phyloP scores from a whole-genome alignment of 495 filamentous ascomycete species.

The Cenococcum geophilum region DNA sequence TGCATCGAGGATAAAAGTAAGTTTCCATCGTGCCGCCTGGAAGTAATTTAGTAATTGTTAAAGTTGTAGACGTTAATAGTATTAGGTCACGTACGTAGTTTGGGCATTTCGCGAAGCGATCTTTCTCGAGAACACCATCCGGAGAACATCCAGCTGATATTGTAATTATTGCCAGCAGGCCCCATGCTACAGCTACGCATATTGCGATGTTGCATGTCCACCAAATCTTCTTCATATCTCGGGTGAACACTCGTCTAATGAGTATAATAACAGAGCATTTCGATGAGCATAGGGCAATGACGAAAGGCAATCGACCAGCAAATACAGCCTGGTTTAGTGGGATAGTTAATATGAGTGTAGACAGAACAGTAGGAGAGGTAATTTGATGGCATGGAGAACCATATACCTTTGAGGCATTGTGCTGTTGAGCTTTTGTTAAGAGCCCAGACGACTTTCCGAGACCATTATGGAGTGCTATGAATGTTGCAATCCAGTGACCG shows the following conservation, averaged over 20 bases:
- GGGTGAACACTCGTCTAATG: conserved; percentile 21
- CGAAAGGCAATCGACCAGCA: conserved; percentile 12
- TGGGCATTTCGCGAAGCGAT: conserved; percentile 1
- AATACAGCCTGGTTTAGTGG: conserved; percentile 2
- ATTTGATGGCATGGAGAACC: too few relatives aligned
- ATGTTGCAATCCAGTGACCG: not conserved
- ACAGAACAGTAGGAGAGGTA: too few relatives aligned
- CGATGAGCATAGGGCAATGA: conserved; percentile 15
- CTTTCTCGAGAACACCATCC: too few relatives aligned
- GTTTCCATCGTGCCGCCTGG: conserved; percentile 12
- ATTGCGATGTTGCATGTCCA: conserved; percentile 14
- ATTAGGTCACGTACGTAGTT: conserved; percentile 1
- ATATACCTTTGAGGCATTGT: too few relatives aligned
- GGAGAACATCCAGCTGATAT: conserved; percentile 7
- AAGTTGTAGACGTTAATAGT: not conserved
- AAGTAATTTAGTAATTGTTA: not conserved
- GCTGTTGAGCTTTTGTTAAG: not conserved
- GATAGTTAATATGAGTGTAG: not conserved
- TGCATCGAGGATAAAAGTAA: conserved; percentile 1
- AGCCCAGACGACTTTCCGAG: conserved; percentile 1
- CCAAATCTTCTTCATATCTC: conserved; percentile 12
- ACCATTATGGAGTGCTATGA: conserved; percentile 2
- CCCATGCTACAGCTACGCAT: conserved; percentile 14
- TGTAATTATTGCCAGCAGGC: conserved; percentile 8
- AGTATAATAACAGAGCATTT: conserved; percentile 28